Base-by-base conservation (phyloP, 768 basidiomycete species). In the Plicaturopsis crispa region DNA sequence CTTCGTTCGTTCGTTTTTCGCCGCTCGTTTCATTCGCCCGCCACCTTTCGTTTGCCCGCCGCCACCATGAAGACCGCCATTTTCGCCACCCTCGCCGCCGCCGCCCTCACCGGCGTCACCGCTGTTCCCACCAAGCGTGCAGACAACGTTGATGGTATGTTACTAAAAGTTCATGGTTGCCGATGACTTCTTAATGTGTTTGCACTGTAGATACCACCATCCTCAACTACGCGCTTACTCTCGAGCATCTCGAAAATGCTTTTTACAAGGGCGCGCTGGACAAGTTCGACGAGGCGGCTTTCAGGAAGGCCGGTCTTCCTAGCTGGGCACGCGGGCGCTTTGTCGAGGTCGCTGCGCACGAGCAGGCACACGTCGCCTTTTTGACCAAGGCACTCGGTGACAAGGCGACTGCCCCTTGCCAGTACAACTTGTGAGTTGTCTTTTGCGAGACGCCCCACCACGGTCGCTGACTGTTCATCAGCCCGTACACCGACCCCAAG, bases 321-420 rank as follows among this genome's bases (percentile, higher is more conserved):
- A 19, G 47, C 40, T 66, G 60, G 54, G 64, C 62, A 33, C 58
- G 63, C 39, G 58, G 57, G 7, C 51, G 62, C 16, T 45, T 49
- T 37, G 37, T 48, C 22, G 54, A 69, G 48, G 63, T 69, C 28
- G 54, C 61, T 17, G 49, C 52, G 24, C 70, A 71, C 46, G 70
- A 71, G 47, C 49, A 56, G 16, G 45, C 58, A 10, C 70, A 71
- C 46, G 69, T 70, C 40, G 35, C 66, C 36, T 69, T 50, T 66
- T 70, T 72, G 21, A 49, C 38, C 35, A 34, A 34, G 2, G 56
- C 56, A 1, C 56, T 80, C 22, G 64, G 64, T 7, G 43, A 44
- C 22, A 39, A 46, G 8, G 61, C 63, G 28, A 54, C 56, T 32
- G 43, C 55, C 40, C 52, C 62, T 7, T 66, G 66, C 54, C 48